These are phyloP conservation scores for Hsuehochloa calcarea DNA, from an alignment of 176 grass and related monocot genomes.

Conservation along the genomic window DNA sequence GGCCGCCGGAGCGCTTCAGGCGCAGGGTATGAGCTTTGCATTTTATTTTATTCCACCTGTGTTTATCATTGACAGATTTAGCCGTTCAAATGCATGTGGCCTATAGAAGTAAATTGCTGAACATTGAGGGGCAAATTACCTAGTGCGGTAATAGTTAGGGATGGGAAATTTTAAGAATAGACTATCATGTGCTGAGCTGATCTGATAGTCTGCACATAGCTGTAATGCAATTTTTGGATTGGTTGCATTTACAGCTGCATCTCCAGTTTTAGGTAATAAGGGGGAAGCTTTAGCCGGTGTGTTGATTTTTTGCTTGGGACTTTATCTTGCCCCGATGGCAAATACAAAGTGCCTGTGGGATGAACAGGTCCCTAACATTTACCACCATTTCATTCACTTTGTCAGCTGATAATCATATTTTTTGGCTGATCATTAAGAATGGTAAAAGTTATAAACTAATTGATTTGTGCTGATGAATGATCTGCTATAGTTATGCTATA, in stretches of 20 bases:
- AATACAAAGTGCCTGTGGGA: slow-evolving; percentile 10
- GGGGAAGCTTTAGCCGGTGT: too few species aligned
- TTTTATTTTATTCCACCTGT: neutral
- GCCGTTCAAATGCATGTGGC: neutral
- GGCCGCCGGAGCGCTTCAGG: slow-evolving; percentile 52
- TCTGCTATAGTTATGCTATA: neutral
- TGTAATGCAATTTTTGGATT: neutral
- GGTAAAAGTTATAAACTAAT: neutral
- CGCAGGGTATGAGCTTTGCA: slow-evolving; percentile 46
- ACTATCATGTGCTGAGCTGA: neutral
- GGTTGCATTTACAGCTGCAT: too few species aligned
- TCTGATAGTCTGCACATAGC: neutral
- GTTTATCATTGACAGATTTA: neutral
- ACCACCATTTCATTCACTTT: neutral
- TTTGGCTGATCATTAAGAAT: slow-evolving; percentile 10
- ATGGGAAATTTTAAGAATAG: slow-evolving; percentile 5
- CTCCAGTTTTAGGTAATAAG: neutral
- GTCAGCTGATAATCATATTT: neutral
- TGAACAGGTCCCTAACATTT: slow-evolving; percentile 29
- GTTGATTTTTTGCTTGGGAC: slow-evolving; percentile 1
- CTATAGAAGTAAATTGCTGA: neutral
- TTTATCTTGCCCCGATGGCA: slow-evolving; percentile 30
- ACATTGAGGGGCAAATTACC: neutral
- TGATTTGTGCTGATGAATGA: neutral
- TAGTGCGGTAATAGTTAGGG: neutral